Conservation (phyloP, 371 early-diverging fungal species). For the Cokeromyces recurvatus region DNA sequence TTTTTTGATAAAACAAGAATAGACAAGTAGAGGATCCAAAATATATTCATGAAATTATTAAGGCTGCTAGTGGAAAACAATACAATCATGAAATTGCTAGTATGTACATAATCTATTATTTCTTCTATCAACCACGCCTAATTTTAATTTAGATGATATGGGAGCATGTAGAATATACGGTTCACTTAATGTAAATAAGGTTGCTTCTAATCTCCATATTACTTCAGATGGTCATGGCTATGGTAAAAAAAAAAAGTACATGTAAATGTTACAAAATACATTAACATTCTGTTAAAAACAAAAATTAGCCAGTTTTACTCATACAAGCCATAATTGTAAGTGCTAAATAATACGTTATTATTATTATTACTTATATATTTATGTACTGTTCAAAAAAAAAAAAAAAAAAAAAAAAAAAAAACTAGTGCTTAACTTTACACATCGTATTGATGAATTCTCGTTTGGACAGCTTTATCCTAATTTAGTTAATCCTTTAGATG, state of each 20-base stretch:
- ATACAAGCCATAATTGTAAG: constrained; percentile 67
- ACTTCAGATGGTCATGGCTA: constrained; percentile 91
- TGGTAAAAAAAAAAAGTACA: constrained; percentile 30
- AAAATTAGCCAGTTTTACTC: constrained; percentile 31
- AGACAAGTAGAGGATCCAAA: constrained; percentile 26
- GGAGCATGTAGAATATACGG: constrained; percentile 79
- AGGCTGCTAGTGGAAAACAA: constrained; percentile 35
- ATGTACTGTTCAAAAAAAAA: too few relatives aligned
- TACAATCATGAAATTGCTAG: constrained; percentile 34
- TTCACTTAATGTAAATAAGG: constrained; percentile 69
- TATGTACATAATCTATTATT: constrained; percentile 3
- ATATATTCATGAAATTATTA: constrained; percentile 38
- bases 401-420: too few relatives aligned
- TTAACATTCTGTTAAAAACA: too few relatives aligned
- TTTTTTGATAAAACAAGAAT: background rate
- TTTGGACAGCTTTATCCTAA: constrained; percentile 84
- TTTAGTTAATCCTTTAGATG: constrained; percentile 83
- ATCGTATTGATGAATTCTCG: constrained; percentile 85
- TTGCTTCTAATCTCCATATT: constrained; percentile 86
- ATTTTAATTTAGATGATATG: constrained; percentile 33
- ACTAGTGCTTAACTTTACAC: constrained; percentile 87
- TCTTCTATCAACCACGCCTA: too few relatives aligned
- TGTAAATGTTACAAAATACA: too few relatives aligned
- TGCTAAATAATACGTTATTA: background rate
- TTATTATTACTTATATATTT: background rate